Percentiles rank a stretch among this genome's conserved stretches.
These are phyloP conservation scores for Apiotrichum veenhuisii DNA, from an alignment of 1,284 basidiomycete genomes.

Conservation along the genomic window DNA sequence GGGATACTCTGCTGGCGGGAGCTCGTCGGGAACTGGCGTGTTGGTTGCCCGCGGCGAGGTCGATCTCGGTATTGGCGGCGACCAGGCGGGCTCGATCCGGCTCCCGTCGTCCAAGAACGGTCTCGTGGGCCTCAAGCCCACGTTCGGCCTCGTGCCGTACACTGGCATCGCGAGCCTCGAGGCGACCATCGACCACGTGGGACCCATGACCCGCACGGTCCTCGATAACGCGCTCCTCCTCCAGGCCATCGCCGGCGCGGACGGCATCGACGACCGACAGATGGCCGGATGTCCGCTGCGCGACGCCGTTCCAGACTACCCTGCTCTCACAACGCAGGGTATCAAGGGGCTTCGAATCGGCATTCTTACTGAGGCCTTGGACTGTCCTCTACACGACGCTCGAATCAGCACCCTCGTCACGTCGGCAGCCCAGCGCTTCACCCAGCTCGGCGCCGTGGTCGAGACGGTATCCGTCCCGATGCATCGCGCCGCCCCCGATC, in stretches of 20 bases:
- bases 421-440: slow-evolving; percentile 13
- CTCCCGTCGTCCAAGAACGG: slow-evolving; percentile 54
- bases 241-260: slow-evolving; percentile 54
- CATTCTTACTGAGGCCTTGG: slow-evolving; percentile 52
- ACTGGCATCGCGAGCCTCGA: slow-evolving; percentile 54
- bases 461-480: slow-evolving; percentile 22
- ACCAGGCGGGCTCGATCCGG: slow-evolving; percentile 54
- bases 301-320: slow-evolving; percentile 50
- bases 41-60: slow-evolving; percentile 52
- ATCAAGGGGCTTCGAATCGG: slow-evolving; percentile 51
- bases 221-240: slow-evolving; percentile 53
- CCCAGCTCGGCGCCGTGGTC: slow-evolving; percentile 19
- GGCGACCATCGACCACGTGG: slow-evolving; percentile 50
- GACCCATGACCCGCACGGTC: slow-evolving; percentile 46
- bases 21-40: slow-evolving; percentile 53
- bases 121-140: slow-evolving; percentile 56
- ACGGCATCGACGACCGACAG: slow-evolving; percentile 55
- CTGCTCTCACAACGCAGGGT: slow-evolving; percentile 26
- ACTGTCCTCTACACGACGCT: slow-evolving; percentile 37
- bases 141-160: slow-evolving; percentile 56
- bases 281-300: slow-evolving; percentile 52
- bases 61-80: slow-evolving; percentile 55
- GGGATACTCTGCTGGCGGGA: slow-evolving; percentile 54
- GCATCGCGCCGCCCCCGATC: slow-evolving; percentile 27
- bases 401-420: slow-evolving; percentile 19